Base-by-base conservation (phyloP, 2,329 filamentous ascomycete species). In the Ascochyta clinopodiicola region DNA sequence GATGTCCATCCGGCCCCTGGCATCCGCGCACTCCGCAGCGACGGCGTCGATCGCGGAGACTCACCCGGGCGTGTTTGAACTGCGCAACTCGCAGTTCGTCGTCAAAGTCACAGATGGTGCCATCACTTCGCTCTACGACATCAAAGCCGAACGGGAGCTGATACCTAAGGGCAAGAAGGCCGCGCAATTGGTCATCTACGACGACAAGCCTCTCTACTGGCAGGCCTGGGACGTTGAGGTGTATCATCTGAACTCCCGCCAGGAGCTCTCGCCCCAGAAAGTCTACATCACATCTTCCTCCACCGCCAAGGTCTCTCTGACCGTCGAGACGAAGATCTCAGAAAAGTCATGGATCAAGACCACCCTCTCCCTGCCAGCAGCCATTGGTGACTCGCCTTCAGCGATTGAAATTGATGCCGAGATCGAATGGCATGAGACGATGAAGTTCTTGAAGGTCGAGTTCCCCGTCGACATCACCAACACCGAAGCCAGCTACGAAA, bases 211-310 rank as follows among this genome's bases (percentile, higher is more conserved):
- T 21, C 84, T 97, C 22, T 96, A 96, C 80, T 98, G 92, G 93
- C 91, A 97, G 77, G 93, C 92, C 2, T 96, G 94, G 93, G 94
- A 99, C 74, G 94, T 98, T 6, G 95, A 99, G 76, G 93, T 98
- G 25, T 99, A 89, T 79, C 95, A 99, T 69, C 84, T 98, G 24
- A 87, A 96, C 51, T 95, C 92, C 2, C 87, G 92, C 52, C 85
- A 90, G 72, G 90, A 94, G 72, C 82, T 99, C 13, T 72, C 83
- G 6, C 84, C 87, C 17, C 83, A 85, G 59, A 82, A 86, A 63
- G 92, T 91, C 12, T 83, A 81, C 59, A 88, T 98, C 52, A 79
- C 85, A 34, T 91, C 95, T 68, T 79, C 84, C 51, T 88, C 88
- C 56, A 81, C 88, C 0, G 88, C 96, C 75, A 86, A 88, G 52